A percentile compares a stretch with the other conserved stretches of the same genome.
These are phyloP conservation scores for Fomitopsis betulina DNA, from an alignment of 1,284 basidiomycete genomes.

Conservation along the genomic window DNA sequence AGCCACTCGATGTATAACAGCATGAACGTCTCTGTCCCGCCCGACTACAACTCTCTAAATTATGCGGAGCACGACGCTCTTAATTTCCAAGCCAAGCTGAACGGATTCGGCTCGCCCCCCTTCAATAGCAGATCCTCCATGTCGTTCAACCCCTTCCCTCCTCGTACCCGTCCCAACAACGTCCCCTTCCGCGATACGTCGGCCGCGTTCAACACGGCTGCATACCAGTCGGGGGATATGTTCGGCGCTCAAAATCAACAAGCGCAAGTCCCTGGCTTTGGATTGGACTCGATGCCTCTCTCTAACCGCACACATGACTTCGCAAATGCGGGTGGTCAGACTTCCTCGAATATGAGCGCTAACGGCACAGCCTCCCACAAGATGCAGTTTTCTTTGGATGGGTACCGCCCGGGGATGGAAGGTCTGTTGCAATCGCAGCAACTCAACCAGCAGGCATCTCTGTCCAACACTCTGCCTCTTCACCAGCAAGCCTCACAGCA, in stretches of 20 bases:
- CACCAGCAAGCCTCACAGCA: conserved; percentile 22
- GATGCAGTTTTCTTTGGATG: conserved; percentile 19
- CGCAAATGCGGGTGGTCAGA: conserved; percentile 16
- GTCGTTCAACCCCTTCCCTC: conserved; percentile 32
- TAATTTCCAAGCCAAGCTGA: conserved; percentile 36
- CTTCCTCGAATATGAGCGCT: conserved; percentile 16
- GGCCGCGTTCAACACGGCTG: conserved; percentile 18
- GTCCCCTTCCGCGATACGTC: conserved; percentile 31
- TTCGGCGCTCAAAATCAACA: conserved; percentile 20
- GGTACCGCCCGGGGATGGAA: conserved; percentile 15
- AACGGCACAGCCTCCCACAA: conserved; percentile 20
- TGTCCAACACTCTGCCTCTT: conserved; percentile 10
- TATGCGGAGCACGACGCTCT: conserved; percentile 33
- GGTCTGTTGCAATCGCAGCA: conserved; percentile 16
- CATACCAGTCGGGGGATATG: conserved; percentile 25
- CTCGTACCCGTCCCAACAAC: conserved; percentile 28
- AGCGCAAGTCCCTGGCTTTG: conserved; percentile 15
- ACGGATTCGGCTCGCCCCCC: conserved; percentile 32
- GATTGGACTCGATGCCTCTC: conserved; percentile 26
- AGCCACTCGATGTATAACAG: conserved; percentile 45
- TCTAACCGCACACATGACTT: conserved; percentile 25
- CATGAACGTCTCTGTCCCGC: conserved; percentile 30
- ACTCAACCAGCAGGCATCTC: conserved; percentile 9
- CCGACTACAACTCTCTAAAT: conserved; percentile 33
- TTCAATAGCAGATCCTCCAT: conserved; percentile 27